Base-by-base conservation (phyloP, 495 filamentous ascomycete species). In the Penicillium salamii region DNA sequence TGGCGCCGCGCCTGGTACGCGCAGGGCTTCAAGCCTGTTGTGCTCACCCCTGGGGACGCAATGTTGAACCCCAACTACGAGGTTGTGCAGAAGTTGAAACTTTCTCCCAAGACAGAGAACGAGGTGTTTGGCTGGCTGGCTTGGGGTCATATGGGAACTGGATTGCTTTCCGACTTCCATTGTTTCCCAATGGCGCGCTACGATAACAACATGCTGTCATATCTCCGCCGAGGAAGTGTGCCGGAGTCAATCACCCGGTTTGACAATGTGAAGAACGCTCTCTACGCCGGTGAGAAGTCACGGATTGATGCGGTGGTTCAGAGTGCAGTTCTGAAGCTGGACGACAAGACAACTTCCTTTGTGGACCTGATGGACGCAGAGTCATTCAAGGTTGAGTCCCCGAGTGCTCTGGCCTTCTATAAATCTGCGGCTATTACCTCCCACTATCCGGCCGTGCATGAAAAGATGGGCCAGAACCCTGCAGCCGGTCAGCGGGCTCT, bases 1-100 rank as follows among this genome's bases (percentile, higher is more conserved):
- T 98, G 93, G 93, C 80, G 91, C 46, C 77, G 91, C 42, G 93
- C 91, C 7, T 97, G 90, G 88, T 97, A 88, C 84, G 90, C 91
- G 11, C 79, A 92, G 54, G 93, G 93, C 6, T 97, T 98, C 63
- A 83, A 77, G 42, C 93, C 93, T 1, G 76, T 93, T 11, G 84
- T 97, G 34, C 69, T 98, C 48, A 83, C 86, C 20, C 78, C 80
- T 19, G 84, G 80, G 9, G 93, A 97, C 61, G 91, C 91, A 8
- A 87, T 87, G 80, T 86, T 87, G 55, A 91, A 95, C 56, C 87
- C 85, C 0, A 61, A 89, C 8, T 96, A 92, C 60, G 77, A 87
- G 58, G 42, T 63, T 15, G 64, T 71, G 14, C 85, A 91, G 62
- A 70, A 67, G 26, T 55, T 84, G 43, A 65, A 81, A 33, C 57